phyloP scores from a whole-genome alignment of 2,329 filamentous ascomycete species.

The Leptographium lundbergii region DNA sequence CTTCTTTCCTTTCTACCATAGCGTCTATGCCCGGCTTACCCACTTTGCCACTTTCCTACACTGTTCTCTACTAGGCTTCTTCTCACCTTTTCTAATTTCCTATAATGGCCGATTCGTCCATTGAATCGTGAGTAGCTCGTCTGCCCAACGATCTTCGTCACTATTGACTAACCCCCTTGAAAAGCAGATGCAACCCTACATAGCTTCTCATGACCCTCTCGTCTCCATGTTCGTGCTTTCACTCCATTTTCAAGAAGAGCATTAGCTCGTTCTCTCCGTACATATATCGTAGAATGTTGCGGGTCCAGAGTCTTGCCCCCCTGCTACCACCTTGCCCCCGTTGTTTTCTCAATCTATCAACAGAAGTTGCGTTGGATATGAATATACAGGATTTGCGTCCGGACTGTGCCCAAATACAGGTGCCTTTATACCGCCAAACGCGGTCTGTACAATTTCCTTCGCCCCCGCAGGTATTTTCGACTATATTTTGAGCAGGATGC shows the following conservation, averaged over 20 bases:
- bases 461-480: background rate
- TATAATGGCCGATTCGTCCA: background rate
- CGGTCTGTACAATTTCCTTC: background rate
- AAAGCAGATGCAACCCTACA: background rate
- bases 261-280: background rate
- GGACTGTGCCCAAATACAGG: background rate
- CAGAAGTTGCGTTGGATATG: background rate
- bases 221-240: background rate
- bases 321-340: background rate
- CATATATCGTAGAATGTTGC: background rate
- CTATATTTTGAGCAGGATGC: background rate
- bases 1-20: background rate
- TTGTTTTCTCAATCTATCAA: background rate
- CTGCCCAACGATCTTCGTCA: background rate
- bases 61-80: background rate
- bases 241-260: background rate
- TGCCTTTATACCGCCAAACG: background rate
- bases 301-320: background rate
- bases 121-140: background rate
- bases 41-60: background rate
- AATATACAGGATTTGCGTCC: background rate
- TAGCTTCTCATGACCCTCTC: background rate
- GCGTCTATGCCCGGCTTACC: background rate
- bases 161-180: background rate
- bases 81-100: background rate